Conservation (phyloP, 2,329 filamentous ascomycete species). For the Colletotrichum sp. region DNA sequence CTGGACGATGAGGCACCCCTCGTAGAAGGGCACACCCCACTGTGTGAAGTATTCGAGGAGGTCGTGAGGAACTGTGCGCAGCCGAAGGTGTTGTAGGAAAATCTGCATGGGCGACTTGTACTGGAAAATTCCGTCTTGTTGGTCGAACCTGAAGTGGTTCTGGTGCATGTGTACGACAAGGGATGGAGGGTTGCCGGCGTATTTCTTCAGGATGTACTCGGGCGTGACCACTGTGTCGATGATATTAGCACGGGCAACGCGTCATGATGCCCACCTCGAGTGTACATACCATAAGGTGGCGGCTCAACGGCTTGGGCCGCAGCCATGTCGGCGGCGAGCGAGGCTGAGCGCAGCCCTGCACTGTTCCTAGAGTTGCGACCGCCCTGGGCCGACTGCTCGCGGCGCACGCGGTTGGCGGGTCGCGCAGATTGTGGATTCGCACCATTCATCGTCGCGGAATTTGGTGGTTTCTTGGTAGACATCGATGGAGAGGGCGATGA, state of each 20-base stretch:
- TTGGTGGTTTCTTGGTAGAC: constrained; percentile 59
- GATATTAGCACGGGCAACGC: constrained; percentile 18
- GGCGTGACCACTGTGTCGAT: constrained; percentile 68
- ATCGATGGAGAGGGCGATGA: constrained; percentile 66
- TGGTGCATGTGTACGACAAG: constrained; percentile 85
- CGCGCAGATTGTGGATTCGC: constrained; percentile 48
- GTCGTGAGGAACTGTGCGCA: constrained; percentile 85
- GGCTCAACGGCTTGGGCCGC: constrained; percentile 45
- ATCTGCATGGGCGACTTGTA: constrained; percentile 93
- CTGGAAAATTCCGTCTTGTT: constrained; percentile 89
- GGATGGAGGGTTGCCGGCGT: constrained; percentile 76
- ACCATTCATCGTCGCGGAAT: constrained; percentile 44
- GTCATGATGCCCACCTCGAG: not conserved
- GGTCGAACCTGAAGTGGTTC: constrained; percentile 89
- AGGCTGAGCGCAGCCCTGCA: constrained; percentile 54
- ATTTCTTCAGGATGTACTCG: constrained; percentile 83
- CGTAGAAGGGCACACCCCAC: constrained; percentile 82
- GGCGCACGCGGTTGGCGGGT: constrained; percentile 62
- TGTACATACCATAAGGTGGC: constrained; percentile 57
- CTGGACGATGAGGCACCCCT: constrained; percentile 93
- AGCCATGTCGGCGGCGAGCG: constrained; percentile 48
- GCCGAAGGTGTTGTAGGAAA: constrained; percentile 77
- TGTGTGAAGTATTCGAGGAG: constrained; percentile 80
- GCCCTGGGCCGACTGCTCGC: constrained; percentile 55
- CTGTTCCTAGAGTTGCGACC: constrained; percentile 58